Base-by-base conservation (phyloP, 2,329 filamentous ascomycete genomes). In the Ophiostoma sp. region DNA sequence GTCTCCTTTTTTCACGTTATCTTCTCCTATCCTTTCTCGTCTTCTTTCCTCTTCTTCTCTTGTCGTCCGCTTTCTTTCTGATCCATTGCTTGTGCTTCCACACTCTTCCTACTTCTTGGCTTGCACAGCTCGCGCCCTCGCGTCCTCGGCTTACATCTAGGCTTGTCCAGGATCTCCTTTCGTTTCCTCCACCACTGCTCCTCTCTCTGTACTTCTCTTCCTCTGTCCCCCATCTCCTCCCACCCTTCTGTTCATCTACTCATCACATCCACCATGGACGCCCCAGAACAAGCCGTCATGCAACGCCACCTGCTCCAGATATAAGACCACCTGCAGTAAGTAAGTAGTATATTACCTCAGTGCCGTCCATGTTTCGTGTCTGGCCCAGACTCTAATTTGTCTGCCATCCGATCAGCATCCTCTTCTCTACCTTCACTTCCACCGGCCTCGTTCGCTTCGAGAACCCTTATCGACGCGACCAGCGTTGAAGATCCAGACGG, bases 121-220 rank as follows among this genome's bases (percentile, higher is more conserved):
- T 63, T 18, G 9, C 60, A 63, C 60, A 42, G 38, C 60, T 63
- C 60, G 60, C 60, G 40, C 40, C 38, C 60, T 63, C 60, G 60
- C 40, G 60, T 16, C 40, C 40, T 63, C 40, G 40, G 60, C 60
- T 63, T 63, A 40, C 40, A 44, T 52, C 16, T 18, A 18, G 27
- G 27, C 16, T 18, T 52, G 14, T 18, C 49, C 5, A 6, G 4
- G 5, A 18, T 18, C 8, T 52, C 7, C 16, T 18, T n/a, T n/a
- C 18, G 3, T 52, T 52, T 52, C 8, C 3, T 52, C 49, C n/a
- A 18, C 6, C 18, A n/a, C 14, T 42, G 6, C 55, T 14, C 36
- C 27, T 16, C 12, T 58, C 52, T 36, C 55, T 27, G 27, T 27
- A 27, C 2, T 62, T 40, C 4, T 40, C 9, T 40, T 18, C n/a